Evolutionary conservation across 1,284 basidiomycete genomes (phyloP), one percentile per base, ranked within the genome.

Genomic region (Earliella scabrosa): DNA sequence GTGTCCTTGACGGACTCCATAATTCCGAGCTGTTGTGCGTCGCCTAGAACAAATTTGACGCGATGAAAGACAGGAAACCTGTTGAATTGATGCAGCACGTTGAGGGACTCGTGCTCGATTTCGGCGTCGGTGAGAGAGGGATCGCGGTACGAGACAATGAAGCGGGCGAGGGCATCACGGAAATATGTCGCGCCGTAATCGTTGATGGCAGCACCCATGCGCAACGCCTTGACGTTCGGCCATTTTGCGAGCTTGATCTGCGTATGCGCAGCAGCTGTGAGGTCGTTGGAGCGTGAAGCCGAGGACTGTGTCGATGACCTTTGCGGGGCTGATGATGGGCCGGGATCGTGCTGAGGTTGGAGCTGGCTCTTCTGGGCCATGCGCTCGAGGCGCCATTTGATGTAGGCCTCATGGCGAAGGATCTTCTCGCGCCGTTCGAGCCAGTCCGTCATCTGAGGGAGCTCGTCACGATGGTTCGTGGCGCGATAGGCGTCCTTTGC

Each of bases 361-460:
- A n/a, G n/a, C n/a, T n/a, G n/a, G n/a, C n/a, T n/a, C n/a, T n/a
- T n/a, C n/a, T n/a, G n/a, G n/a, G n/a, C n/a, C n/a, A n/a, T n/a
- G 59, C 1, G 63, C 48, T 45, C 3, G 7, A 49, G 45, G 9
- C 58, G 41, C 58, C 58, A 56, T 2, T 31, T 8, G 8, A 56
- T 32, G 27, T 21, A 56, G 1, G 24, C 20, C 2, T 38, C 41
- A 14, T 55, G 54, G 1, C 53, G 53, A 2, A 23, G 23, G 1
- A 59, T 47, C 46, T 55, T 56, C 56, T 74, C 73, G 20, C 58
- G 60, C 0, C 66, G 59, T 31, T 71, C 60, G 0, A 77, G 63
- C 75, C 75, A 77, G 0, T 38, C 10, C 0, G 70, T 71, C 75
- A 77, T 77, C 40, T 75, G 74, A 0, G 59, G 21, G 26, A 69